Evolutionary conservation across 2,329 filamentous ascomycete genomes (phyloP).

Genomic region (Cytospora mali): DNA sequence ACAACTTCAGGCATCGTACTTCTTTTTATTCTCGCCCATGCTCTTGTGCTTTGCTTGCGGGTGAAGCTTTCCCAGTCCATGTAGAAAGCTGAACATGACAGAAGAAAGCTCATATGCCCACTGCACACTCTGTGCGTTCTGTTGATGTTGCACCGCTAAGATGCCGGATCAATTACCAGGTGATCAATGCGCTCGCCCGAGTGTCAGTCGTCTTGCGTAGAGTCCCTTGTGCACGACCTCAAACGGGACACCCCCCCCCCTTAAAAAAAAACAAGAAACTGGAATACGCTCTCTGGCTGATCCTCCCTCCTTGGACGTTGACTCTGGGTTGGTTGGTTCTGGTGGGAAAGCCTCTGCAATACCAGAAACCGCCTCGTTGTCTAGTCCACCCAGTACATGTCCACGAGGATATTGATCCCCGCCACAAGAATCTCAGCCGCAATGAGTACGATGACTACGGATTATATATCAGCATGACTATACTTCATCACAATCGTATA

Average conservation of each 20-base stretch:
- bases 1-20: neutral
- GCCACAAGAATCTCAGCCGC: constrained; percentile 94
- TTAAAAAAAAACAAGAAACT: too few relatives aligned
- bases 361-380: neutral
- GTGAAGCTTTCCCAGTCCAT: constrained; percentile 9
- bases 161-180: neutral
- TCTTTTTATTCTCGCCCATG: neutral
- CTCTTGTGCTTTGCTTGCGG: neutral
- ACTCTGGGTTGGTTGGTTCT: neutral
- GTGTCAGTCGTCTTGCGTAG: neutral
- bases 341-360: neutral
- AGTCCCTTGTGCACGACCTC: neutral
- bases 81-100: neutral
- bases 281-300: neutral
- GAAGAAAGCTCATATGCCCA: neutral
- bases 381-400: constrained; percentile 66
- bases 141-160: neutral
- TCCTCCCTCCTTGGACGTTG: neutral
- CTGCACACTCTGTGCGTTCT: neutral
- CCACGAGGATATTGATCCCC: constrained; percentile 91
- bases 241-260: too few relatives aligned
- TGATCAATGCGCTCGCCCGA: neutral
- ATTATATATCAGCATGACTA: neutral
- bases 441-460: constrained; percentile 85
- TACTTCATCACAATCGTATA: neutral